Base-by-base conservation (phyloP, 169 alveolate genomes). In the Eimeria necatrix region DNA sequence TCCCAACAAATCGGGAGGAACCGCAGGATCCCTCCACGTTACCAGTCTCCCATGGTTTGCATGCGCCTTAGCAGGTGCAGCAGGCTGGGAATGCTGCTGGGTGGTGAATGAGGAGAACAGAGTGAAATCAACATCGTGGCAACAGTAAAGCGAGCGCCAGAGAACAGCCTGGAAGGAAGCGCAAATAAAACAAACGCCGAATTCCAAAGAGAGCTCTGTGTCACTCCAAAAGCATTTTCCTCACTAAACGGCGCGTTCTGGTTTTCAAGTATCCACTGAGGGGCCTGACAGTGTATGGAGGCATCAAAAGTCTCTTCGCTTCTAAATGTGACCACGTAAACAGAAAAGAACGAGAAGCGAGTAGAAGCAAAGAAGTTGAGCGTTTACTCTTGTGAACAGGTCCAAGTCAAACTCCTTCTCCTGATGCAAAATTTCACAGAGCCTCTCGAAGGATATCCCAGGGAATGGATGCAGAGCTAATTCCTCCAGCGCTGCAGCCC, bases 111-210 rank as follows among this genome's bases (percentile, higher is more conserved):
- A 8, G 68, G 87, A 9, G 9, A 8, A n/a, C 12, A 16, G n/a
- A 60, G 87, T 78, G 80, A 90, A 90, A 46, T n/a, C n/a, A 53
- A 74, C 89, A n/a, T 71, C 71, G 9, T 88, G 88, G 80, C 89
- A 68, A 20, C 53, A 26, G 80, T 90, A 90, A 20, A 90, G 94
- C 4, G 89, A 60, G n/a, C 94, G 51, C 94, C 94, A 90, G 22
- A 90, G 89, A 8, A 73, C 68, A 4, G 80, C 89, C 94, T 90
- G 76, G 4, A 24, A 46, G 64, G 20, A 6, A 78, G 64, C 74
- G 22, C 41, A 9, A 9, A 61, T 61, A 61, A 61, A 20, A 10
- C 74, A 61, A 14, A 14, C 24, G 20, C 24, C n/a, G 49, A 71
- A 22, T 5, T 41, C 1, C 46, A 22, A 20, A 26, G 24, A 48